A percentile compares a stretch with the other conserved stretches of the same genome.
These are phyloP conservation scores for Teratosphaeria zuluensis DNA, from an alignment of 2,329 filamentous ascomycete species.

Conservation along the genomic window DNA sequence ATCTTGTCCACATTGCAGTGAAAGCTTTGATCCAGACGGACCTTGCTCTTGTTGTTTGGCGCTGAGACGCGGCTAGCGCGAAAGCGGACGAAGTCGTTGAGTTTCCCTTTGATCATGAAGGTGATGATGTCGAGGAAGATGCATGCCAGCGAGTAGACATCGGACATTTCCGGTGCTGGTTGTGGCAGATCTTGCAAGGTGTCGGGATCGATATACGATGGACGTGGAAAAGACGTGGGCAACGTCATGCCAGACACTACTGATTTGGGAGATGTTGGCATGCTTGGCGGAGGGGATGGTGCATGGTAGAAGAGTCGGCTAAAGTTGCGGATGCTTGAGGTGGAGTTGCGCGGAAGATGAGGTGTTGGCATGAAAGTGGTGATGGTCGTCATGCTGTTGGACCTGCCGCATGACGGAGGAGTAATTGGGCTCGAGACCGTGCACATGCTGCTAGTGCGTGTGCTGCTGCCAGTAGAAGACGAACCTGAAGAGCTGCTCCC, in stretches of 20 bases:
- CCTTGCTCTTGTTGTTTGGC: constrained; percentile 7
- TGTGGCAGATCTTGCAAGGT: constrained; percentile 32
- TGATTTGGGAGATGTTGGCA: constrained; percentile 7
- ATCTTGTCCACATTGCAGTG: constrained; percentile 62
- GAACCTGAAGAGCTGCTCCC: constrained; percentile 24
- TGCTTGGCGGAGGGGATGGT: constrained; percentile 2
- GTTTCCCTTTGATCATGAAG: constrained; percentile 58
- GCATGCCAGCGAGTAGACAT: constrained; percentile 65
- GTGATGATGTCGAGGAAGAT: constrained; percentile 63
- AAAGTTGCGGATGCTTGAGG: constrained; percentile 21
- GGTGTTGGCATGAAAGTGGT: constrained; percentile 6
- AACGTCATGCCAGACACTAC: constrained; percentile 3
- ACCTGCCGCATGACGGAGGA: constrained; percentile 13
- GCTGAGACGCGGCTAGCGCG: constrained; percentile 48
- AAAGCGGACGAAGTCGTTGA: constrained; percentile 56
- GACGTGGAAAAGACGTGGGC: constrained; percentile 7
- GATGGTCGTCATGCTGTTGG: constrained; percentile 16
- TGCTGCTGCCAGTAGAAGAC: constrained; percentile 21
- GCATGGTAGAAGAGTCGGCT: constrained; percentile 22
- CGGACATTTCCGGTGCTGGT: constrained; percentile 38
- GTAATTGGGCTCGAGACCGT: constrained; percentile 15
- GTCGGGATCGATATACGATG: constrained; percentile 31
- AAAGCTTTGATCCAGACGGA: constrained; percentile 54
- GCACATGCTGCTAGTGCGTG: constrained; percentile 20
- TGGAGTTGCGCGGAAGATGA: constrained; percentile 11